phyloP scores from a whole-genome alignment of 768 basidiomycete genomes.

The Vararia minispora region DNA sequence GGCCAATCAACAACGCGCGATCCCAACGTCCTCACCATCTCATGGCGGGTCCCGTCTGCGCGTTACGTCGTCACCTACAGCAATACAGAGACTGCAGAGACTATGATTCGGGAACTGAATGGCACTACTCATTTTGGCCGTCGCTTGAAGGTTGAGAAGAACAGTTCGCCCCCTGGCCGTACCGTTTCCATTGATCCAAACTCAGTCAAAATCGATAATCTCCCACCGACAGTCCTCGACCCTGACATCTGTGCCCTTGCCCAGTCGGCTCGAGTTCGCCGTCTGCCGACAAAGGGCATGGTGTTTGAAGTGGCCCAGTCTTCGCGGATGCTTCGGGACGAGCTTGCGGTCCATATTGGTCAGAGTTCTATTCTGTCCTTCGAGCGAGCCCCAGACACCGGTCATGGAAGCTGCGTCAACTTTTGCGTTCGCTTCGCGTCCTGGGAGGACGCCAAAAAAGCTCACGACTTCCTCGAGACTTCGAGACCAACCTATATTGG shows the following conservation, averaged over 20 bases:
- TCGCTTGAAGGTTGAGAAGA: slow-evolving; percentile 35
- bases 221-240: not conserved
- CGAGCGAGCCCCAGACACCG: not conserved
- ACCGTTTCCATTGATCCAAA: slow-evolving; percentile 16
- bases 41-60: slow-evolving; percentile 39
- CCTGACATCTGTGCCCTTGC: not conserved
- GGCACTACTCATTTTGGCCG: slow-evolving; percentile 26
- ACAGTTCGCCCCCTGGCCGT: slow-evolving; percentile 25
- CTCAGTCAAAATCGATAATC: slow-evolving; percentile 29
- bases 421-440: slow-evolving; percentile 35
- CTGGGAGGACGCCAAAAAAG: slow-evolving; percentile 36
- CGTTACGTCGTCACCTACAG: slow-evolving; percentile 34
- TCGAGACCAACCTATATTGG: slow-evolving; percentile 19
- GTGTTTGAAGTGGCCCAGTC: not conserved
- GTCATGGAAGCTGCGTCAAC: slow-evolving; percentile 16
- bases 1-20: slow-evolving; percentile 22
- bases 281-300: not conserved
- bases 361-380: not conserved
- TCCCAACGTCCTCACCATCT: slow-evolving; percentile 32
- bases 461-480: slow-evolving; percentile 25
- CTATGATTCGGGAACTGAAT: slow-evolving; percentile 28
- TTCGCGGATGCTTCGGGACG: too few relatives aligned
- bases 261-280: not conserved
- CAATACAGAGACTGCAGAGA: slow-evolving; percentile 21
- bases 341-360: too few relatives aligned